A percentile compares a stretch with the other conserved stretches of the same genome.
These are phyloP conservation scores for Tubosaeta sp. DNA, from an alignment of 768 basidiomycete species.

Conservation along the genomic window DNA sequence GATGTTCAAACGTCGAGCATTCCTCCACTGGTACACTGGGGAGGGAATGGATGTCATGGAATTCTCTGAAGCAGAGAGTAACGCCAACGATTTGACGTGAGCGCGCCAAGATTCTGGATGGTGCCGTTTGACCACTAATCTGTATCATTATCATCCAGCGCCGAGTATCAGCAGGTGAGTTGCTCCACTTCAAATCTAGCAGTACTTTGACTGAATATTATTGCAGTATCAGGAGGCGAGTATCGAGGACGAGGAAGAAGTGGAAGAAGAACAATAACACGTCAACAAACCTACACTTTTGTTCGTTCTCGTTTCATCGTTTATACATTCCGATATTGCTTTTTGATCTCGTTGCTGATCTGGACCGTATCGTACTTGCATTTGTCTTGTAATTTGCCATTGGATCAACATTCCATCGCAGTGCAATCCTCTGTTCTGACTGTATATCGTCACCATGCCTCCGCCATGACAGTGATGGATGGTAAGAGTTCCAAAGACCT, in stretches of 20 bases:
- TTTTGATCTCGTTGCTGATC: slow-evolving; percentile 1
- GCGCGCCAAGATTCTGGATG: neutral
- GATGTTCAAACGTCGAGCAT: slow-evolving; percentile 84
- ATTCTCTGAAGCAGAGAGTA: slow-evolving; percentile 86
- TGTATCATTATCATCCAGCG: slow-evolving; percentile 37
- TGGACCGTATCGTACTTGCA: slow-evolving; percentile 14
- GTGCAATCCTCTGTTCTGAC: too few relatives aligned
- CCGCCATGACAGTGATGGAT: too few relatives aligned
- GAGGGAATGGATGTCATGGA: slow-evolving; percentile 88
- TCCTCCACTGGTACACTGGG: slow-evolving; percentile 87
- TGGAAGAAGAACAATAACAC: slow-evolving; percentile 35
- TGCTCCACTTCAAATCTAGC: neutral
- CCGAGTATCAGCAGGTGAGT: slow-evolving; percentile 84
- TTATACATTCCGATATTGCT: neutral
- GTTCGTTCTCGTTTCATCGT: neutral
- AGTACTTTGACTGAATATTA: neutral
- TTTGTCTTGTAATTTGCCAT: slow-evolving; percentile 19
- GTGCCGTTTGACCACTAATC: slow-evolving; percentile 2
- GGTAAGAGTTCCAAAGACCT: too few relatives aligned
- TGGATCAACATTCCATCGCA: slow-evolving; percentile 5
- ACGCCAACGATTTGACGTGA: slow-evolving; percentile 75
- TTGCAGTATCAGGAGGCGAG: slow-evolving; percentile 59
- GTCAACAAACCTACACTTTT: neutral
- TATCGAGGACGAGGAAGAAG: slow-evolving; percentile 41
- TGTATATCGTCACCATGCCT: too few relatives aligned